Evolutionary conservation across 1,284 basidiomycete species (phyloP).

Genomic region (Ustilago nuda): DNA sequence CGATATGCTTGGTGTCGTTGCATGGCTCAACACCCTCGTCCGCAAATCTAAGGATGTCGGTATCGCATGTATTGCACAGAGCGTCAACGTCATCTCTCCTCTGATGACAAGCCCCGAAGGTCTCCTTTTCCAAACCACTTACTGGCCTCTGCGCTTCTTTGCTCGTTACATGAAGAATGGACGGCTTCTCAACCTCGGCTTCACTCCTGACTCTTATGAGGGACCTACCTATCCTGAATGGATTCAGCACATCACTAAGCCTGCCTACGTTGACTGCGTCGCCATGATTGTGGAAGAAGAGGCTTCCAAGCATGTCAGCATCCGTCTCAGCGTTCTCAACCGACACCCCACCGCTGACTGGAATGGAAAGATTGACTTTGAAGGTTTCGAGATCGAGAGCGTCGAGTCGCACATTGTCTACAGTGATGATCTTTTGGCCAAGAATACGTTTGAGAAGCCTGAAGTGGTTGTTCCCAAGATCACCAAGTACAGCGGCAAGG

Average conservation of each 20-base stretch:
- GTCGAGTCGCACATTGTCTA: conserved; percentile 42
- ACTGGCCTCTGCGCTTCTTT: conserved; percentile 74
- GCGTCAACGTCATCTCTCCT: conserved; percentile 74
- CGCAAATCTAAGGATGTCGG: conserved; percentile 75
- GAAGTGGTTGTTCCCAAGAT: conserved; percentile 34
- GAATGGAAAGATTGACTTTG: conserved; percentile 29
- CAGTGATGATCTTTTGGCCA: conserved; percentile 37
- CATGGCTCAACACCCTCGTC: conserved; percentile 77
- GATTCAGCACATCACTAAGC: conserved; percentile 69
- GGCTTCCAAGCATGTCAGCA: conserved; percentile 58
- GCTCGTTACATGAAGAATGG: conserved; percentile 74
- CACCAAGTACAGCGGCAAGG: conserved; percentile 26
- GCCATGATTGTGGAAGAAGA: conserved; percentile 70
- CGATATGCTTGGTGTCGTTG: conserved; percentile 75
- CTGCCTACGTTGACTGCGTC: conserved; percentile 73
- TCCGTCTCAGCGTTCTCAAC: conserved; percentile 74
- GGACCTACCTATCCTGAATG: conserved; percentile 74
- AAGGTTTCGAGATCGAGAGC: conserved; percentile 37
- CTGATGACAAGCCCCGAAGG: conserved; percentile 71
- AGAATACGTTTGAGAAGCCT: conserved; percentile 48
- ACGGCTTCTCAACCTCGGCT: conserved; percentile 71
- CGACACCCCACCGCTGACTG: conserved; percentile 66
- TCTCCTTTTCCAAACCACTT: conserved; percentile 74
- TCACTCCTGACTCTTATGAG: conserved; percentile 70
- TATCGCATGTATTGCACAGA: conserved; percentile 78